Percentiles rank a stretch among this genome's conserved stretches.
Evolutionary conservation across 441 rosid genomes (phyloP).

Genomic region (Gossypium laxum): DNA sequence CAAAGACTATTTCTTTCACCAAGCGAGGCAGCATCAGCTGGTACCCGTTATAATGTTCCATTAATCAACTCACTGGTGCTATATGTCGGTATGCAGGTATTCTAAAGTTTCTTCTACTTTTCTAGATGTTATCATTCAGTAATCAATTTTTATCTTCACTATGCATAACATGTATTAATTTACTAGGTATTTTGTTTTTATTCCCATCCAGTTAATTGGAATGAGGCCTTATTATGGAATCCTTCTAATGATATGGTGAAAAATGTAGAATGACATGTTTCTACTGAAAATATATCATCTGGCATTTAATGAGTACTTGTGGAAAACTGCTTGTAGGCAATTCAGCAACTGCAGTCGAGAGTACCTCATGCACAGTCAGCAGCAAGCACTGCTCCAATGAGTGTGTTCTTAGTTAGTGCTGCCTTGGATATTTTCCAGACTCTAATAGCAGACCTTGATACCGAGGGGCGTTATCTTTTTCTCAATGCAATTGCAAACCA

Average conservation of each 20-base stretch:
- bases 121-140: background rate
- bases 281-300: background rate
- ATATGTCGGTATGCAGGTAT: constrained; percentile 96
- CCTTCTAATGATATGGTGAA: background rate
- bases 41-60: constrained; percentile 80
- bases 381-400: constrained; percentile 34
- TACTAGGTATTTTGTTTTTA: background rate
- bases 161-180: background rate
- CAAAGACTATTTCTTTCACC: constrained; percentile 70
- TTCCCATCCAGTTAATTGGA: background rate
- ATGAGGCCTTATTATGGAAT: background rate
- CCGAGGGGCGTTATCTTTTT: constrained; percentile 89
- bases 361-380: constrained; percentile 58
- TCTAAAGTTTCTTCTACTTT: background rate
- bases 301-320: background rate
- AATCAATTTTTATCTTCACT: background rate
- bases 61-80: constrained; percentile 93
- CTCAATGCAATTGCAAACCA: constrained; percentile 91
- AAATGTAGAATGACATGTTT: background rate
- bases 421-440: constrained; percentile 70
- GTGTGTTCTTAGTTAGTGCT: constrained; percentile 49
- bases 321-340: constrained; percentile 35
- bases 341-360: constrained; percentile 69
- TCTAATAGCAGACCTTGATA: constrained; percentile 57
- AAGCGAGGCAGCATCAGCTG: constrained; percentile 68